Evolutionary conservation across 1,284 basidiomycete genomes (phyloP).

Genomic region (Austroboletus niveus): DNA sequence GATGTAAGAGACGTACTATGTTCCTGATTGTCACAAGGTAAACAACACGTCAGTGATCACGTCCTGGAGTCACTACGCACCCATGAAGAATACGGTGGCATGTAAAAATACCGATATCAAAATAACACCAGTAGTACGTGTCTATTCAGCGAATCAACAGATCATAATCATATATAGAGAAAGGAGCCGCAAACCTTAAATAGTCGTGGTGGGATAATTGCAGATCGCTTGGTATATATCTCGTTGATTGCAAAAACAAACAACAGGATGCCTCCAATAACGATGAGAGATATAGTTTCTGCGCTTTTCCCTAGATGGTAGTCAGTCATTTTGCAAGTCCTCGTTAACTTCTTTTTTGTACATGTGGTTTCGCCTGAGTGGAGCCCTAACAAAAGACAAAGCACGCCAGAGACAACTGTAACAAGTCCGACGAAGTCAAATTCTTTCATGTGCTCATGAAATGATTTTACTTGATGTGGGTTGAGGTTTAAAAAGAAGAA

Average conservation of each 20-base stretch:
- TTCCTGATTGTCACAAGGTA: conserved; percentile 8
- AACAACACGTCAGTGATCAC: background rate
- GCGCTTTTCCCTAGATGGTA: conserved; percentile 26
- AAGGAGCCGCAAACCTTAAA: conserved; percentile 32
- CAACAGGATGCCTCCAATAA: conserved; percentile 43
- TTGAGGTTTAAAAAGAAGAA: conserved; percentile 36
- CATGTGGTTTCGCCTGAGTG: conserved; percentile 30
- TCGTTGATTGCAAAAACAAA: conserved; percentile 42
- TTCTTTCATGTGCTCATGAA: conserved; percentile 34
- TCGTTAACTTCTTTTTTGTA: conserved; percentile 1
- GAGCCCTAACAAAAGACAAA: conserved; percentile 46
- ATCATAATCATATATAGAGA: background rate
- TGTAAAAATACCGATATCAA: conserved; percentile 42
- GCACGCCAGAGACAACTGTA: conserved; percentile 44
- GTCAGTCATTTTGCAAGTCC: conserved; percentile 1
- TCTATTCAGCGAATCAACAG: conserved; percentile 21
- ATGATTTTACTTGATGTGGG: conserved; percentile 31
- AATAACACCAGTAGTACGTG: conserved; percentile 43
- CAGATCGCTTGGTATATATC: conserved; percentile 45
- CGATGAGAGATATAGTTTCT: conserved; percentile 48
- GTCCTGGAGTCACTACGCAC: conserved; percentile 7
- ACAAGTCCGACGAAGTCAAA: conserved; percentile 51
- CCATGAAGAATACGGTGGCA: conserved; percentile 39
- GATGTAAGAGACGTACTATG: conserved; percentile 21
- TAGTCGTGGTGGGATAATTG: conserved; percentile 53